Evolutionary conservation across 192 early-diverging fungal species (phyloP), one percentile per base, ranked within the genome.

Genomic region (Coemansia sp.): DNA sequence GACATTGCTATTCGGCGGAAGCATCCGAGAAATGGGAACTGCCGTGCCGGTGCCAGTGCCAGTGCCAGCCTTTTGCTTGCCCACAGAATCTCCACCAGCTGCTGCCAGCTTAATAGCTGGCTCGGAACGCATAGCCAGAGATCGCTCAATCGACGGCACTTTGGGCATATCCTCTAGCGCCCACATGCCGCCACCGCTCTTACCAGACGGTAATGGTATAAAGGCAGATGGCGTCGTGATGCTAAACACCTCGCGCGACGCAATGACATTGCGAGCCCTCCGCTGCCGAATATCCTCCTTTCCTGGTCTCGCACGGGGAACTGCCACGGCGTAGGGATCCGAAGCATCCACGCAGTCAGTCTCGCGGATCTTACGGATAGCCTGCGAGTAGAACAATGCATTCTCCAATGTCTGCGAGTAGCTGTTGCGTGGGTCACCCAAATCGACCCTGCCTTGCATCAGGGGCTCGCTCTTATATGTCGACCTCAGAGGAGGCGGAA

Each of bases 371-470:
- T 78, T 65, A 48, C 65, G 53, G 4, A 78, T 63, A 1, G 75
- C 69, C 39, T 71, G 68, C 61, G 75, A 78, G 53, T 78, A 78
- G 38, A 78, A 78, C 37, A 78, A 58, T 34, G 75, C 75, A 48
- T 71, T 78, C 29, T 78, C 75, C 39, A 78, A 61, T 60, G 65
- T 78, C 58, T 67, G 75, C 58, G 75, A 78, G 39, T 78, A 78
- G 54, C 58, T 72, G 69, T 58, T 62, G 26, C 50, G 61, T 2
- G 43, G 21, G 11, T 54, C 53, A 5, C 15, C 35, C 39, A 35
- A 7, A 36, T 61, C 62, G 18, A 35, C 42, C 10, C 40, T 17
- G 36, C 39, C 17, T 12, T 37, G 60, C 41, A 75, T 75, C 43
- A 60, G 17, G 6, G 72, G 67, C 67, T 75, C 72, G 72, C 72